Evolutionary conservation across 2,329 filamentous ascomycete species (phyloP).

Genomic region (Cordyceps tenuipes): DNA sequence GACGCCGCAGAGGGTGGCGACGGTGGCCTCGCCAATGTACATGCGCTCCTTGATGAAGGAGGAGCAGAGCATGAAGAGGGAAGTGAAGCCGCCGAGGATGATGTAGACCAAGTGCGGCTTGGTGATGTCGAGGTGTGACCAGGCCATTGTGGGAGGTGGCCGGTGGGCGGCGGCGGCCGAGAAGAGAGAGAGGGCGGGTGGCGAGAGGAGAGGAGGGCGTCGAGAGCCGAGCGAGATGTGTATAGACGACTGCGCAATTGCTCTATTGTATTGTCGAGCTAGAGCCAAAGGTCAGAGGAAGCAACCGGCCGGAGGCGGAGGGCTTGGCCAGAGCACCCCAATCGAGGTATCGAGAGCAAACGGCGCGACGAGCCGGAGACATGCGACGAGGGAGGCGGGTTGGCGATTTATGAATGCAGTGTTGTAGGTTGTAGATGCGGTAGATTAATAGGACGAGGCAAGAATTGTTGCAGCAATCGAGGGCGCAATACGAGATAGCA

Average conservation of each 20-base stretch:
- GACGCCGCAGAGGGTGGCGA: constrained; percentile 79
- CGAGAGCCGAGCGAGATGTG: background rate
- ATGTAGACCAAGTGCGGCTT: constrained; percentile 97
- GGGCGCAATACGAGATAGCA: background rate
- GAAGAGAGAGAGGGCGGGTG: background rate
- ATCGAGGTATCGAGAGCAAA: constrained; percentile 11
- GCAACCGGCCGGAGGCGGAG: background rate
- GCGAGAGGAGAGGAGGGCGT: background rate
- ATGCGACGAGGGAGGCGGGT: constrained; percentile 7
- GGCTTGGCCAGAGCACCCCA: constrained; percentile 11
- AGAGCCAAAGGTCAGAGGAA: background rate
- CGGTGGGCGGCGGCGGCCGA: background rate
- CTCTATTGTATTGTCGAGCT: background rate
- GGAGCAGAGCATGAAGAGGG: constrained; percentile 96
- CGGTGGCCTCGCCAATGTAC: constrained; percentile 97
- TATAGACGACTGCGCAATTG: background rate
- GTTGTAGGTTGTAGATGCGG: background rate
- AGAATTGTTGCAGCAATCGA: background rate
- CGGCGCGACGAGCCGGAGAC: constrained; percentile 5
- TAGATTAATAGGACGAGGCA: background rate
- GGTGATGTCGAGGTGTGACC: constrained; percentile 78
- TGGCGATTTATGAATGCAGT: background rate
- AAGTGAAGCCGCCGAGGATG: constrained; percentile 95
- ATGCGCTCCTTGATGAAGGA: constrained; percentile 96
- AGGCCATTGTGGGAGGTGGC: constrained; percentile 49